Conservation (phyloP, 768 basidiomycete species). For the Sutorius australiensis region DNA sequence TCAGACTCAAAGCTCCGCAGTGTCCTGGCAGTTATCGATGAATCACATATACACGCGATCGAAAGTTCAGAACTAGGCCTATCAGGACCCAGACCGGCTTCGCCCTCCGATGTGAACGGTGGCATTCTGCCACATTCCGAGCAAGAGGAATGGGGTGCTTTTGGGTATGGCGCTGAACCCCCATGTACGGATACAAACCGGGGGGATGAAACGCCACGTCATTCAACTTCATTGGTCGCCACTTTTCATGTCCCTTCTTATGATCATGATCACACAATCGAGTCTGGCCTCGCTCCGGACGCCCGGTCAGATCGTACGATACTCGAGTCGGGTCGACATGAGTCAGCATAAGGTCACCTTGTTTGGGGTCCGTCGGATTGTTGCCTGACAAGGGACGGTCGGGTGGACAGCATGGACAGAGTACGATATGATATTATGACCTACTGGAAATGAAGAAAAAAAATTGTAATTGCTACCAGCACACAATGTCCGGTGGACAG, state of each 20-base stretch:
- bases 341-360: conserved; percentile 12
- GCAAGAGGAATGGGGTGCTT: conserved; percentile 37
- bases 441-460: background rate
- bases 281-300: conserved; percentile 16
- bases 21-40: conserved; percentile 71
- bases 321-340: conserved; percentile 16
- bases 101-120: conserved; percentile 31
- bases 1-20: conserved; percentile 65
- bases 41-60: conserved; percentile 40
- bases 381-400: conserved; percentile 4
- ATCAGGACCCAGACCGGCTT: conserved; percentile 22
- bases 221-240: conserved; percentile 30
- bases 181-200: conserved; percentile 30
- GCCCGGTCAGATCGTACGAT: conserved; percentile 28
- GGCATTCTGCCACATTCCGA: conserved; percentile 19
- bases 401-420: background rate
- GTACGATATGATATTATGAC: conserved; percentile 14
- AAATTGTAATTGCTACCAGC: conserved; percentile 2
- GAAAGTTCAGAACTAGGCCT: conserved; percentile 16
- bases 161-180: conserved; percentile 38
- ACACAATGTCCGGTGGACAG: background rate
- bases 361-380: conserved; percentile 2
- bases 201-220: conserved; percentile 47
- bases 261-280: conserved; percentile 21
- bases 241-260: conserved; percentile 22